Evolutionary conservation across 2,329 filamentous ascomycete genomes (phyloP).

Genomic region (Penicillium sp.): DNA sequence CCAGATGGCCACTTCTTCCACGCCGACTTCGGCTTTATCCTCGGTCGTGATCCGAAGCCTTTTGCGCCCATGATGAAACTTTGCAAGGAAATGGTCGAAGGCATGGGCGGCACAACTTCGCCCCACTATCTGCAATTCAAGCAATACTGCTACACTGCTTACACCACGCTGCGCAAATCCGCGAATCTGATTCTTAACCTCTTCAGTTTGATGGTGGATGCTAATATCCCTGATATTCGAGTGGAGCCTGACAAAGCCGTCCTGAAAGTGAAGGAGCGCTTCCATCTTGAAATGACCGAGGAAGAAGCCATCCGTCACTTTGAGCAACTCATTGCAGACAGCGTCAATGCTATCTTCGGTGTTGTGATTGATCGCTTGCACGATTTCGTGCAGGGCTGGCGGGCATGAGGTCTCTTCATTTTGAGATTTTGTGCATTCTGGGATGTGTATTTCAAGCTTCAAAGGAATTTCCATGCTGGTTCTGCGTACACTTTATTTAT

Average conservation of each 20-base stretch:
- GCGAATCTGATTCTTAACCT: slow-evolving; percentile 90
- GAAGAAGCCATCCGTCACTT: slow-evolving; percentile 89
- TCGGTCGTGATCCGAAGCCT: slow-evolving; percentile 93
- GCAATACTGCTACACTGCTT: slow-evolving; percentile 93
- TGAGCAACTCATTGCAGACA: slow-evolving; percentile 86
- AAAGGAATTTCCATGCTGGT: too few relatives aligned
- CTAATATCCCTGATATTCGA: slow-evolving; percentile 93
- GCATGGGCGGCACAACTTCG: slow-evolving; percentile 84
- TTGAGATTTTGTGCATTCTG: neutral
- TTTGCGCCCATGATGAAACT: slow-evolving; percentile 98
- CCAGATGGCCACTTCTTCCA: slow-evolving; percentile 96
- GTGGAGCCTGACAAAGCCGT: slow-evolving; percentile 92
- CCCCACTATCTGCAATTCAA: slow-evolving; percentile 87
- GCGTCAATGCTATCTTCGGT: slow-evolving; percentile 82
- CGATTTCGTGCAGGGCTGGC: slow-evolving; percentile 87
- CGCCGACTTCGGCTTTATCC: slow-evolving; percentile 96
- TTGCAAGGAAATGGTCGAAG: slow-evolving; percentile 96
- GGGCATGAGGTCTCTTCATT: slow-evolving; percentile 52
- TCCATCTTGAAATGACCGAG: slow-evolving; percentile 86
- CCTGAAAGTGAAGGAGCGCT: slow-evolving; percentile 89
- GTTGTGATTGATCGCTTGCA: slow-evolving; percentile 94
- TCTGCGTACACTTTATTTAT: neutral
- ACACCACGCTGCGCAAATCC: slow-evolving; percentile 84
- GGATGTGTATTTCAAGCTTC: neutral
- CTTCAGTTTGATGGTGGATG: slow-evolving; percentile 95